phyloP scores from a whole-genome alignment of 2,329 filamentous ascomycete species.

The Claviceps capensis region DNA sequence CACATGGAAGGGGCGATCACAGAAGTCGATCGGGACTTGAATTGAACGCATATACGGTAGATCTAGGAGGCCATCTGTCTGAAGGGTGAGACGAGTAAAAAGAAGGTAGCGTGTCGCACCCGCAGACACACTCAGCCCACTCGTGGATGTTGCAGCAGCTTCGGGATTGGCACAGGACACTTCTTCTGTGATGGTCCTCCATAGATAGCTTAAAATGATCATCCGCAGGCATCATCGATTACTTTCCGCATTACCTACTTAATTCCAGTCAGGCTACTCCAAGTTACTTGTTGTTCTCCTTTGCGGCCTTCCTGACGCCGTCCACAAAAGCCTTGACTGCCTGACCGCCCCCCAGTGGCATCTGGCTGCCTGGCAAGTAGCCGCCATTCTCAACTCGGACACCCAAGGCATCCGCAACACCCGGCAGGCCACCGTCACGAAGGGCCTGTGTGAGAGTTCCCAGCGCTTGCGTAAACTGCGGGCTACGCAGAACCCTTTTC shows the following conservation, averaged over 20 bases:
- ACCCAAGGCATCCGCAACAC: constrained; percentile 72
- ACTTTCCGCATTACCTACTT: too few relatives aligned
- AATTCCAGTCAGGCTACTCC: neutral
- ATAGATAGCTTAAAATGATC: neutral
- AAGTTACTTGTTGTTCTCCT: constrained; percentile 32
- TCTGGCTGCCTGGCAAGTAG: constrained; percentile 59
- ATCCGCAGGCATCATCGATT: neutral
- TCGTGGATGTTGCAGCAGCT: too few relatives aligned
- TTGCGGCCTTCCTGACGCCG: constrained; percentile 68
- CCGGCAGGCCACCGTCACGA: constrained; percentile 79
- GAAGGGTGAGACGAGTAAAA: too few relatives aligned
- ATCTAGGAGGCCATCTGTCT: too few relatives aligned
- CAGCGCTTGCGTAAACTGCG: constrained; percentile 81
- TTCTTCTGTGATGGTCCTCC: too few relatives aligned
- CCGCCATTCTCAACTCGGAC: constrained; percentile 77
- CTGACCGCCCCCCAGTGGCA: constrained; percentile 77
- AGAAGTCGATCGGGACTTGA: too few relatives aligned
- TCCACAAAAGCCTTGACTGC: constrained; percentile 86
- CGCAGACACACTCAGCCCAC: too few relatives aligned
- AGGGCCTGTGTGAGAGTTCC: constrained; percentile 76
- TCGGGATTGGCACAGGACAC: too few relatives aligned
- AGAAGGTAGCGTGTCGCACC: too few relatives aligned
- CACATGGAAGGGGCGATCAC: too few relatives aligned
- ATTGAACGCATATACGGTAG: too few relatives aligned
- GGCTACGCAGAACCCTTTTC: constrained; percentile 70